phyloP scores from a whole-genome alignment of 202 grass and related monocot species.

The Sporobolus alterniflorus region DNA sequence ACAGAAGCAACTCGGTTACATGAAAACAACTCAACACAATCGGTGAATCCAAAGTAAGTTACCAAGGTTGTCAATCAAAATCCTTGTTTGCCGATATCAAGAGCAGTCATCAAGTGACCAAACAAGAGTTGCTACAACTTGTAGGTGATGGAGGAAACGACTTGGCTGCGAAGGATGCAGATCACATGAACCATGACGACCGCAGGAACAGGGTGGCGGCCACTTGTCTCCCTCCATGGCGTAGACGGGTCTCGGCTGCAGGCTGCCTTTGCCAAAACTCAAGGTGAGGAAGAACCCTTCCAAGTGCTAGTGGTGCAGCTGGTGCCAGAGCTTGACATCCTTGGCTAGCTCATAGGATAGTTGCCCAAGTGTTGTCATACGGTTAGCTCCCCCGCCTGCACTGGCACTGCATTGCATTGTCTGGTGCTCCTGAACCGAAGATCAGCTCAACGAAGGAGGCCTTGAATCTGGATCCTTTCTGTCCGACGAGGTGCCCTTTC shows the following conservation, averaged over 20 bases:
- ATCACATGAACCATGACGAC: constrained; percentile 64
- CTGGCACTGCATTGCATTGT: no score
- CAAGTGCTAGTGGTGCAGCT: constrained; percentile 41
- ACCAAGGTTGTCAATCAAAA: constrained; percentile 4
- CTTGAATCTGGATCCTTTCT: constrained; percentile 47
- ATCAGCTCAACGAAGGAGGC: constrained; percentile 61
- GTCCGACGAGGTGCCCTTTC: no score
- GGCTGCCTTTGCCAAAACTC: constrained; percentile 52
- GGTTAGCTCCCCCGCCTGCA: constrained; percentile 38
- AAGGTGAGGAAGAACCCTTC: constrained; percentile 89
- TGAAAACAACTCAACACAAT: background rate
- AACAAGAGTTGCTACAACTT: background rate
- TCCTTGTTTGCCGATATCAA: background rate
- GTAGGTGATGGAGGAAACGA: background rate
- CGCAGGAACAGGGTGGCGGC: constrained; percentile 42
- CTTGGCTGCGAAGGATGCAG: background rate
- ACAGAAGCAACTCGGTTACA: background rate
- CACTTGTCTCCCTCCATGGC: constrained; percentile 28
- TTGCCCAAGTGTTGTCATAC: constrained; percentile 58
- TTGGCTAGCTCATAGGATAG: constrained; percentile 47
- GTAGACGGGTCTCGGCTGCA: constrained; percentile 73
- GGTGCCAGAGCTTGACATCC: constrained; percentile 49
- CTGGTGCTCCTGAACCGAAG: constrained; percentile 39
- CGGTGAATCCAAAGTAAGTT: background rate
- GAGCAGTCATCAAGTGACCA: background rate